Conservation (phyloP, 2,329 filamentous ascomycete genomes). For the Ascocoryne sarcoides region DNA sequence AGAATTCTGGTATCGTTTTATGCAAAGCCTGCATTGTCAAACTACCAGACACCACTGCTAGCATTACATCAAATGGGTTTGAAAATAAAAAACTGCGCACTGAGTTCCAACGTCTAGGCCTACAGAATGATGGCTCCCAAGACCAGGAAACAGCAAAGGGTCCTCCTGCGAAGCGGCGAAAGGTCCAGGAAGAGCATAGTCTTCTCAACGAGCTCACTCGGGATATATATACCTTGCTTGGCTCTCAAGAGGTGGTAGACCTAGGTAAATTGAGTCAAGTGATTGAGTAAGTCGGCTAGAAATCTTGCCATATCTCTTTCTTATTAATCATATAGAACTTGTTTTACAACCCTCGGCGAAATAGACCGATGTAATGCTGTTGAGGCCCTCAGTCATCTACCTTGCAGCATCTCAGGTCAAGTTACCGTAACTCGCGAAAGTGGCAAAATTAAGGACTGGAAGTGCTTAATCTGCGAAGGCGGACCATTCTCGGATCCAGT, state of each 20-base stretch:
- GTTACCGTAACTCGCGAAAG: constrained; percentile 28
- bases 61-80: constrained; percentile 7
- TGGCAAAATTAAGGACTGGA: constrained; percentile 19
- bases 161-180: constrained; percentile 25
- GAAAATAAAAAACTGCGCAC: constrained; percentile 17
- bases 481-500: constrained; percentile 7
- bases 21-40: constrained; percentile 13
- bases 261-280: constrained; percentile 34
- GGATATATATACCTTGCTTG: constrained; percentile 29
- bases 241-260: constrained; percentile 26
- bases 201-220: constrained; percentile 28
- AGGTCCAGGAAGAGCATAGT: constrained; percentile 24
- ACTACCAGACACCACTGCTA: neutral
- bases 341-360: constrained; percentile 40
- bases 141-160: neutral
- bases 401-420: constrained; percentile 45
- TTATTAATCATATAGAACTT: constrained; percentile 30
- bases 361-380: constrained; percentile 43
- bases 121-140: constrained; percentile 7
- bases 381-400: constrained; percentile 45
- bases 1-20: constrained; percentile 18
- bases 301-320: too few species aligned
- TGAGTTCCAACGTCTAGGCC: constrained; percentile 18
- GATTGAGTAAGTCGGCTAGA: constrained; percentile 46
- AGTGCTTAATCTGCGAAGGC: constrained; percentile 26